phyloP scores from a whole-genome alignment of 2,329 filamentous ascomycete genomes.

The Alternaria dauci region DNA sequence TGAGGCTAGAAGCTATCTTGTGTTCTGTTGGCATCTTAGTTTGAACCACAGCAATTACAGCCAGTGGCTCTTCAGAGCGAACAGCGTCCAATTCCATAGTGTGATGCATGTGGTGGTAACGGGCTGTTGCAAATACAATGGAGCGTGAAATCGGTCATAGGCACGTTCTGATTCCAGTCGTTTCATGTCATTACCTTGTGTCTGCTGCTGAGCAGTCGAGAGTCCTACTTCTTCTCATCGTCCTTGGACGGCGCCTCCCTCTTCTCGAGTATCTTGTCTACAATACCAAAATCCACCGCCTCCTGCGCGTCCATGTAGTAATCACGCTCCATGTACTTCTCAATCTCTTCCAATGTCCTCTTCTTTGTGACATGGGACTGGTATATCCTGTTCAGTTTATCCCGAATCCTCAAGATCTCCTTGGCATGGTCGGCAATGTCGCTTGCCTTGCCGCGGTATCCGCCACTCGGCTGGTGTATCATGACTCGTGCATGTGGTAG shows the following conservation, averaged over 20 bases:
- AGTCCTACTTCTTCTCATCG: constrained; percentile 28
- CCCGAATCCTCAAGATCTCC: constrained; percentile 87
- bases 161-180: not conserved
- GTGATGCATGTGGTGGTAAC: not conserved
- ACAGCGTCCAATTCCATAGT: not conserved
- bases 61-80: not conserved
- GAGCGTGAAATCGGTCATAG: not conserved
- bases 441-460: constrained; percentile 70
- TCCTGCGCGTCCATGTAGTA: constrained; percentile 91
- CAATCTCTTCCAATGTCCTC: constrained; percentile 81
- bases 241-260: constrained; percentile 60
- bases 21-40: no score
- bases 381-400: constrained; percentile 91
- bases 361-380: constrained; percentile 81
- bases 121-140: not conserved
- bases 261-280: constrained; percentile 84
- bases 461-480: constrained; percentile 93
- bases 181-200: not conserved
- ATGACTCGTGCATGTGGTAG: constrained; percentile 95
- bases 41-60: not conserved
- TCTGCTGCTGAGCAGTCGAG: not conserved
- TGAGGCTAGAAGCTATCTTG: no score
- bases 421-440: constrained; percentile 98
- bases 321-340: constrained; percentile 95
- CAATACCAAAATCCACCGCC: constrained; percentile 86